phyloP scores from a whole-genome alignment of 805 yeast genomes.

The Naumovozyma baii region DNA sequence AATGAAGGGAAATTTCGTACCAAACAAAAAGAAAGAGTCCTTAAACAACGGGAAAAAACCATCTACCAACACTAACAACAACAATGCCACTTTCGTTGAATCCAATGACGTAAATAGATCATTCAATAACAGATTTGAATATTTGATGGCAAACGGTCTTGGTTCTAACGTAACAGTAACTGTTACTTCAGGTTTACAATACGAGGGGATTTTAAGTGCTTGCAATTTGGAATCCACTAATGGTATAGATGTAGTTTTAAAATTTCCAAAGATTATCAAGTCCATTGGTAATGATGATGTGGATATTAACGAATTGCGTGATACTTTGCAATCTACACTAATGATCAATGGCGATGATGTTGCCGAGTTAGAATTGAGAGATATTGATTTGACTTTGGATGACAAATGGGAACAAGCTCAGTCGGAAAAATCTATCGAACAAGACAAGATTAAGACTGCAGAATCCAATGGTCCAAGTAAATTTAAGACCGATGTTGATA shows the following conservation, averaged over 20 bases:
- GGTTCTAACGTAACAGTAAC: conserved; percentile 52
- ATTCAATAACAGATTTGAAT: conserved; percentile 49
- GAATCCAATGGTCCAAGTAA: conserved; percentile 8
- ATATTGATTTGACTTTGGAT: conserved; percentile 23
- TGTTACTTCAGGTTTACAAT: conserved; percentile 49
- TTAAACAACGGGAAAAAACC: conserved; percentile 7
- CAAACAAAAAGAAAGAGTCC: conserved; percentile 7
- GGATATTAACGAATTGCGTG: conserved; percentile 14
- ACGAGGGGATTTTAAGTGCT: conserved; percentile 50
- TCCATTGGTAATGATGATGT: conserved; percentile 11
- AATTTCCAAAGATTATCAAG: conserved; percentile 38
- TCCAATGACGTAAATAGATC: conserved; percentile 23
- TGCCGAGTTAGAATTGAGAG: conserved; percentile 33
- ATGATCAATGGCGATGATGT: conserved; percentile 30
- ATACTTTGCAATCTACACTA: conserved; percentile 17
- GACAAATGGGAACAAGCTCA: conserved; percentile 14
- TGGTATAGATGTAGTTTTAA: conserved; percentile 49
- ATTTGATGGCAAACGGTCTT: conserved; percentile 46
- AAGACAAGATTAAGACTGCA: conserved; percentile 1
- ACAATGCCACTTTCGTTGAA: conserved; percentile 14
- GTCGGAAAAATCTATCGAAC: conserved; percentile 4
- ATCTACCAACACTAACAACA: conserved; percentile 1
- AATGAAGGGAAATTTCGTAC: background rate
- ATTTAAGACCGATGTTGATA: conserved; percentile 82
- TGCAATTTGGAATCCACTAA: conserved; percentile 34